Evolutionary conservation across 1,284 basidiomycete genomes (phyloP).

Genomic region (Trametes versicolor): DNA sequence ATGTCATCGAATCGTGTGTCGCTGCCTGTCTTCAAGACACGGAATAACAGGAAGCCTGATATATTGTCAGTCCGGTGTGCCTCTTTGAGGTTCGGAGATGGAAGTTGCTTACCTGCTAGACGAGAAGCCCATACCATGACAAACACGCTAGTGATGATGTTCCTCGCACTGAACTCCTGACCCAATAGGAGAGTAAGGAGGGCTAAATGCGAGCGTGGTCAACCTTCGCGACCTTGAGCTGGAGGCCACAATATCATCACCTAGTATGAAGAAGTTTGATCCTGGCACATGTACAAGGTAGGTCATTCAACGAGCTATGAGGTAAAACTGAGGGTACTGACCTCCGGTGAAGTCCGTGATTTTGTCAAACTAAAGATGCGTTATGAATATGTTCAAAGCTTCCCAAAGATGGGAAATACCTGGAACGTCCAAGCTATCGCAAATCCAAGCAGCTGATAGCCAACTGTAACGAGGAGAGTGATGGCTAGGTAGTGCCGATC

Average conservation of each 20-base stretch:
- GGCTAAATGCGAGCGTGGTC: constrained; percentile 50
- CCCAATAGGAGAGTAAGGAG: constrained; percentile 63
- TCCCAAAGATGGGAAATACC: constrained; percentile 35
- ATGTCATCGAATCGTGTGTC: constrained; percentile 77
- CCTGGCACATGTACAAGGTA: constrained; percentile 46
- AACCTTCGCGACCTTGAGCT: too few species aligned
- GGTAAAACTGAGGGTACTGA: constrained; percentile 36
- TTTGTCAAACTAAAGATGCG: constrained; percentile 67
- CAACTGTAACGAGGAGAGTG: constrained; percentile 72
- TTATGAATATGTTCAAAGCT: background rate
- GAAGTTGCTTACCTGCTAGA: constrained; percentile 55
- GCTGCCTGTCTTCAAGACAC: constrained; percentile 72
- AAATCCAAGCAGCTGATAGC: constrained; percentile 74
- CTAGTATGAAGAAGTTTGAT: constrained; percentile 74
- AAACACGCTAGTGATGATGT: constrained; percentile 65
- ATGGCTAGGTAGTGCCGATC: constrained; percentile 75
- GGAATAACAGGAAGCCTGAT: constrained; percentile 71
- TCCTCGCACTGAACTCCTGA: constrained; percentile 67
- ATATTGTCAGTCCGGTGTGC: too few species aligned
- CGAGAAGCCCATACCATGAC: constrained; percentile 74
- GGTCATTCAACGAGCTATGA: background rate
- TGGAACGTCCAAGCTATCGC: constrained; percentile 73
- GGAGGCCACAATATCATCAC: too few species aligned
- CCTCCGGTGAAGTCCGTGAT: constrained; percentile 76
- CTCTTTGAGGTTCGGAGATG: too few species aligned